These are phyloP conservation scores for Mortierella sp. DNA, from an alignment of 371 early-diverging fungal species.

Conservation along the genomic window DNA sequence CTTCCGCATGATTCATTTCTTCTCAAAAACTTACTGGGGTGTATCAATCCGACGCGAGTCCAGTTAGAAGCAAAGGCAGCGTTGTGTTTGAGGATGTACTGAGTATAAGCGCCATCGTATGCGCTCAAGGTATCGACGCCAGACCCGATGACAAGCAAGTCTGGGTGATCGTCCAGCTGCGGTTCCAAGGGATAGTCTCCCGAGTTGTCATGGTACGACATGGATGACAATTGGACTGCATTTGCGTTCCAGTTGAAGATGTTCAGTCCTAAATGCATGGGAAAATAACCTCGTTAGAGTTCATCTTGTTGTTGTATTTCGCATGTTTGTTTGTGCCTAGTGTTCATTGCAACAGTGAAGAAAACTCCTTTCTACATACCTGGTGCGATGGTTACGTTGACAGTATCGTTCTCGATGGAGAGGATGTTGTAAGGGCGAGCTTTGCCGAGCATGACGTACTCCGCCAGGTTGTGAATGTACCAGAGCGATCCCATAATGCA, in stretches of 20 bases:
- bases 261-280: neutral
- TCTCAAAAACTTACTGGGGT: neutral
- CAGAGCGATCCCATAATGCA: slow-evolving; percentile 22
- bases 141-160: neutral
- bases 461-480: slow-evolving; percentile 9
- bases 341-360: neutral
- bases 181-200: neutral
- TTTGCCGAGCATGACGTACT: neutral
- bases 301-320: neutral
- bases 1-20: neutral
- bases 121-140: neutral
- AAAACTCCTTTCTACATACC: neutral
- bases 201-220: neutral
- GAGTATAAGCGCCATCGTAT: neutral
- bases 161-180: neutral
- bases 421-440: slow-evolving; percentile 24
- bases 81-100: neutral
- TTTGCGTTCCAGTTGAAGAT: neutral
- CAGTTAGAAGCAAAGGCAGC: neutral
- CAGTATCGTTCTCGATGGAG: neutral
- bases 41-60: neutral
- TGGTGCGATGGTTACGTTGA: slow-evolving; percentile 3
- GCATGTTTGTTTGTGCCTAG: neutral
- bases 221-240: neutral
- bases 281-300: neutral